Base-by-base conservation (phyloP, 345 rosid species). In the Camelina laxa region DNA sequence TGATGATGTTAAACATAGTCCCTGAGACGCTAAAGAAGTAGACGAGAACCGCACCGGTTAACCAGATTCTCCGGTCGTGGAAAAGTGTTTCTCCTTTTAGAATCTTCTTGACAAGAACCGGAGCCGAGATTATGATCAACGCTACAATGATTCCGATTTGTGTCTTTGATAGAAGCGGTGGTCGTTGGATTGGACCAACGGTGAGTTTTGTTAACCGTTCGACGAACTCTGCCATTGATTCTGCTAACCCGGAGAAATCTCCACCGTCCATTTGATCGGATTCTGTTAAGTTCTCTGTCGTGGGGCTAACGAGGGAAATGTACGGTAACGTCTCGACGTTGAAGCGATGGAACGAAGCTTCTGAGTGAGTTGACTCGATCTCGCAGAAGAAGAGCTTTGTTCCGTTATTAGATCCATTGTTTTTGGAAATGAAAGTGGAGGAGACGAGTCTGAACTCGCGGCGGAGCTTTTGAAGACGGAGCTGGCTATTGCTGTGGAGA, bases 1-100 rank as follows among this genome's bases (percentile, higher is more conserved):
- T 80, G 11, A 92, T 88, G 2, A 92, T 84, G 39, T 82, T 90
- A 44, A 82, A 84, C 94, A 92, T 92, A 0, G 91, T 82, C 3
- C 97, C 97, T 0, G 92, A 80, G 35, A 92, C 96, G 57, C 97
- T 90, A 56, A 90, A 88, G 75, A 89, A 92, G 70, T 90, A 92
- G 4, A 90, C 83, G 10, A 90, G 86, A 21, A 92, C 76, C 1
- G 91, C 86, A 0, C 94, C 88, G 19, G 62, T 22, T 11, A 87
- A 76, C 97, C 97, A 90, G 17, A 84, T 27, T 55, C 77, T 90
- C 17, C 19, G 67, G 80, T 88, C 88, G 65, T 86, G 84, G 11
- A 93, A 69, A 48, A 89, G n/a, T 0, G 93, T 87, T 39, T 83
- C 77, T 30, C 91, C 88, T 2, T 85, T 68, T 13, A 82, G 19